Evolutionary conservation across 306 rosid species (phyloP), one percentile per base, ranked within the genome.

Genomic region (Quercus variabilis): DNA sequence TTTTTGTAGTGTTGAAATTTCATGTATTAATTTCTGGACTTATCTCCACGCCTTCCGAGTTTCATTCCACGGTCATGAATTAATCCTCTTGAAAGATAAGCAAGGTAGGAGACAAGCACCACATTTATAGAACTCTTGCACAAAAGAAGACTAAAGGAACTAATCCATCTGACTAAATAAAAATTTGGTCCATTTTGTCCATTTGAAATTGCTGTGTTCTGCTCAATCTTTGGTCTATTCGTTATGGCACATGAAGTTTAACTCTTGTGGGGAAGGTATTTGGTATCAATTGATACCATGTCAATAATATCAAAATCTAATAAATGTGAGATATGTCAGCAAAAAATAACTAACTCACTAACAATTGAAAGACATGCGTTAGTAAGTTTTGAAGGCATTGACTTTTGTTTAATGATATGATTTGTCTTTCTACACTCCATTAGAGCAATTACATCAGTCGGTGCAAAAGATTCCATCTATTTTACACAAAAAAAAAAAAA

Each of bases 31-130:
- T 25, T 25, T 25, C 26, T 25, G 26, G 26, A 25, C 26, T 25
- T 25, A 25, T 25, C 26, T 25, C 26, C 26, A 25, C 1, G 26
- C 1, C 26, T 25, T 25, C 26, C 26, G 1, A 25, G 26, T 25
- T 25, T 25, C 26, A 0, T 56, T 98, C 99, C 71, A 93, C 99
- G 18, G 77, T 93, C 78, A 85, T 96, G 91, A 87, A 87, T n/a
- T n/a, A n/a, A n/a, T 84, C 80, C 93, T 18, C 72, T 96, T 17
- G 88, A 73, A 87, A 91, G 83, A 79, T 87, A 93, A 78, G 99
- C 98, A 25, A 98, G 91, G 75, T 91, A 91, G 31, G 0, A 30
- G 31, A 30, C 3, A 30, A 30, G 31, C 4, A 30, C 31, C 31
- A 30, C 31, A 30, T 0, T 3, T 30, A 81, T 68, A 80, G 69